Base-by-base conservation (phyloP, 148 eudicot genomes). In the Dysphania ambrosioides region DNA sequence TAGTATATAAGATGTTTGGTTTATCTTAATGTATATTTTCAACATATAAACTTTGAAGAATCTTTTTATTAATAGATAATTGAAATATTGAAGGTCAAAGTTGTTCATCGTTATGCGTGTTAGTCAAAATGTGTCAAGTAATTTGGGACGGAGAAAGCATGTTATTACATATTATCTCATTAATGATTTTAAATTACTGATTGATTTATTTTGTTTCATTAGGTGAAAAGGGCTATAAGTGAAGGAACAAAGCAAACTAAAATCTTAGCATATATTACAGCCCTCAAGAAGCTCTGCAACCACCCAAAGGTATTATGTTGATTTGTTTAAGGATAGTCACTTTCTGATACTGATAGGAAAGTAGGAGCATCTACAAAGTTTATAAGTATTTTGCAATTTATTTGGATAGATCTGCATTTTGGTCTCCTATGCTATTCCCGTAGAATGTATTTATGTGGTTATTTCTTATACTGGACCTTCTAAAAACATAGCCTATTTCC, bases 221-320 rank as follows among this genome's bases (percentile, higher is more conserved):
- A 96, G 99, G 93, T 96, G 21, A 92, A 90, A 86, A 82, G 82
- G 66, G 99, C 83, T 38, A 83, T 96, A 68, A 80, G 76, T 63
- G 99, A 89, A 86, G 94, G 89, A 80, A 71, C 84, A 72, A 92
- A 89, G 83, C 86, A 84, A 67, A 81, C 97, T 47, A 92, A 89
- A 75, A 89, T 96, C 58, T 81, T 96, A 85, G 97, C 97, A 73
- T 96, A 89, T 63, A 96, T 96, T 80, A 96, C 99, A 73, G 97
- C 90, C 72, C 88, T 96, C 41, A 96, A 96, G 88, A 96, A 96
- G 88, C 97, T 96, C 66, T 96, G 99, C 91, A 96, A 96, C 79
- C 99, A 96, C 76, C 99, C 99, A 58, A 96, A 96, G 99, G 99
- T 96, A 87, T 51, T 41, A 59, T 63, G 38, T 74, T 27, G 38